Evolutionary conservation across 208 protist species (phyloP).

Genomic region (Crithidia sp.): DNA sequence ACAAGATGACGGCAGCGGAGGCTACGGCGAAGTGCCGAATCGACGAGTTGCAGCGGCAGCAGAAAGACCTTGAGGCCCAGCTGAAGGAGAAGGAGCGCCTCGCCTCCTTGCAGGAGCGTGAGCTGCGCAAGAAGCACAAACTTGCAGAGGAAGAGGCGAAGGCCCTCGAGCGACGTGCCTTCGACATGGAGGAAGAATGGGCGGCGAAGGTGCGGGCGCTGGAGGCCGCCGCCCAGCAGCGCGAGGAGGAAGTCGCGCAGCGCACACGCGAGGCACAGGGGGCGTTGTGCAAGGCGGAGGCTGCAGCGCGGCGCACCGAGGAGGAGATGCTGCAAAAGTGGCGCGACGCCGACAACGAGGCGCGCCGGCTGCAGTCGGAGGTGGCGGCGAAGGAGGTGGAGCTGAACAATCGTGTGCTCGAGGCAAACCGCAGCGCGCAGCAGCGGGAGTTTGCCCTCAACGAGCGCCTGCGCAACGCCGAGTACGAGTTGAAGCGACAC

Average conservation of each 20-base stretch:
- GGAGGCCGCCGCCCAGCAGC: conserved; percentile 41
- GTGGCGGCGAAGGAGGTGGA: conserved; percentile 61
- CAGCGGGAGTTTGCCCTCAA: conserved; percentile 48
- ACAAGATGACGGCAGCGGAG: conserved; percentile 53
- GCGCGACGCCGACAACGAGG: conserved; percentile 50
- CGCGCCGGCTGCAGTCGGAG: conserved; percentile 48
- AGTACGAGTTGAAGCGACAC: conserved; percentile 52
- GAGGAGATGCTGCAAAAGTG: conserved; percentile 58
- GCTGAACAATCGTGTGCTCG: conserved; percentile 54
- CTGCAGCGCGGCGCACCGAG: conserved; percentile 41
- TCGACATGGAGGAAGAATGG: conserved; percentile 58
- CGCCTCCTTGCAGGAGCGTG: conserved; percentile 42
- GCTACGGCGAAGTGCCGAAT: conserved; percentile 45
- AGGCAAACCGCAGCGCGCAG: conserved; percentile 46
- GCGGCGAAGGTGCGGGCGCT: conserved; percentile 42
- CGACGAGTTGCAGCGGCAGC: conserved; percentile 58
- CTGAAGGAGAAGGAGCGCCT: conserved; percentile 56
- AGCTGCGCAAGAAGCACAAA: conserved; percentile 41
- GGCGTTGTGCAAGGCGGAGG: conserved; percentile 46
- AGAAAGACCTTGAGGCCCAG: conserved; percentile 49
- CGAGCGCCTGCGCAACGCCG: conserved; percentile 42
- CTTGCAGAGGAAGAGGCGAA: conserved; percentile 49
- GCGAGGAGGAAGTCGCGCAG: conserved; percentile 49
- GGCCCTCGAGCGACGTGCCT: conserved; percentile 40
- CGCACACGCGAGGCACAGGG: conserved; percentile 49